These are phyloP conservation scores for Hericium erinaceus DNA, from an alignment of 768 basidiomycete species.

Conservation along the genomic window DNA sequence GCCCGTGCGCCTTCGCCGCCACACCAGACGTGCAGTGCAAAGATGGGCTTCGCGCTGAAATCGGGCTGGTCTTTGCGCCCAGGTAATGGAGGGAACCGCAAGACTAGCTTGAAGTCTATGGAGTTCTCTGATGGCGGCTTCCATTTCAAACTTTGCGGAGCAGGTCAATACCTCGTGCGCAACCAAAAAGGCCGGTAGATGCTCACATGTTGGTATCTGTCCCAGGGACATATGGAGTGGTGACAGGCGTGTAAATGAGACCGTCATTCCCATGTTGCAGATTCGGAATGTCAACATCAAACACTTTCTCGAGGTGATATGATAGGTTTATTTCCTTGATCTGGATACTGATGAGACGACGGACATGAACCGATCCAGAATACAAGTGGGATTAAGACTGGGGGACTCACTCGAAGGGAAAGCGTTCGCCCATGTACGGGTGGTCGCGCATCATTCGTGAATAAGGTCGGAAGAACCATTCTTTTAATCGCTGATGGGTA, in stretches of 20 bases:
- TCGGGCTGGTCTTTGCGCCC: conserved; percentile 57
- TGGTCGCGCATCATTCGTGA: conserved; percentile 57
- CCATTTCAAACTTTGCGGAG: conserved; percentile 80
- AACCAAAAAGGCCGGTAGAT: not conserved
- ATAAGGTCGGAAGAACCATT: conserved; percentile 81
- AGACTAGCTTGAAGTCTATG: conserved; percentile 90
- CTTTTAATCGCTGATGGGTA: conserved; percentile 52
- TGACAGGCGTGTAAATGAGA: conserved; percentile 91
- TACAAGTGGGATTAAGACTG: not conserved
- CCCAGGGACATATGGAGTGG: conserved; percentile 64
- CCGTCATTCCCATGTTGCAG: conserved; percentile 93
- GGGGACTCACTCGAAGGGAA: conserved; percentile 75
- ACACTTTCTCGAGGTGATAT: conserved; percentile 82
- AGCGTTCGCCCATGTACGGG: conserved; percentile 50
- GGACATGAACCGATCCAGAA: not conserved
- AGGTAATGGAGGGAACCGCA: conserved; percentile 76
- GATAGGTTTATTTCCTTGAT: conserved; percentile 85
- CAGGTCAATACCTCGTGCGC: not conserved
- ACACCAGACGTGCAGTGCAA: conserved; percentile 74
- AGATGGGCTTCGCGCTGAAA: conserved; percentile 76
- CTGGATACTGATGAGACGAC: conserved; percentile 45
- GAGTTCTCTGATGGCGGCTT: conserved; percentile 98
- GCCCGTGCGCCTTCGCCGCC: conserved; percentile 50
- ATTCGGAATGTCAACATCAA: conserved; percentile 71
- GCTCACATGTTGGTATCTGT: conserved; percentile 86